phyloP scores from a whole-genome alignment of 2,329 filamentous ascomycete genomes.

The Plenodomus tracheiphilus region DNA sequence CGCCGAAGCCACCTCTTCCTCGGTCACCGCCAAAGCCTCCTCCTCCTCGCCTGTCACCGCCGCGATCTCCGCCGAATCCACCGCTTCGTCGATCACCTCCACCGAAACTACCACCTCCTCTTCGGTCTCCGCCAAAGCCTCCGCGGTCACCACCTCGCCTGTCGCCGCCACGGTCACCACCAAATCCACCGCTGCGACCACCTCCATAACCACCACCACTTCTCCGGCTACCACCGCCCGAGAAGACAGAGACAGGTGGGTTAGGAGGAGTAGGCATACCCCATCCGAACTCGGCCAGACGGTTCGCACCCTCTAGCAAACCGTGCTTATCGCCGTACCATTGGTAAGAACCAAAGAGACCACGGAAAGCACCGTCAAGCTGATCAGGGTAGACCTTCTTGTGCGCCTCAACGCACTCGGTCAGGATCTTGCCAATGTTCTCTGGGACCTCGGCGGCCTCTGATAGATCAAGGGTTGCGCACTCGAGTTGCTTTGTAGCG shows the following conservation, averaged over 20 bases:
- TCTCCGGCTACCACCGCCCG: conserved; percentile 11
- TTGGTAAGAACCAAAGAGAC: conserved; percentile 59
- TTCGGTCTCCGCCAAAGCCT: conserved; percentile 14
- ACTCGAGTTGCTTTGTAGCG: conserved; percentile 56
- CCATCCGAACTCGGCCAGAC: conserved; percentile 52
- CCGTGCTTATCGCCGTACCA: conserved; percentile 47
- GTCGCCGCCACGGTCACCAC: conserved; percentile 12
- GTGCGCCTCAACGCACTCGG: conserved; percentile 50
- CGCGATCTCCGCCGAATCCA: conserved; percentile 12
- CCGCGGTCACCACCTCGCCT: conserved; percentile 16
- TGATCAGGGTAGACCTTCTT: conserved; percentile 46
- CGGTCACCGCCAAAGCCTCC: conserved; percentile 15
- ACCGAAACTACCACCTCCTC: conserved; percentile 21
- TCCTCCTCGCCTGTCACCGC: conserved; percentile 12
- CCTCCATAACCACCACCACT: conserved; percentile 16
- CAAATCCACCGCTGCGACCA: conserved; percentile 13
- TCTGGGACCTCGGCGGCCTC: conserved; percentile 47
- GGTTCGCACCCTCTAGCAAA: conserved; percentile 51
- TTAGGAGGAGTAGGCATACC: conserved; percentile 49
- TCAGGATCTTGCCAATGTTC: conserved; percentile 50
- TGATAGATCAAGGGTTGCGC: conserved; percentile 54
- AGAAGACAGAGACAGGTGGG: conserved; percentile 29
- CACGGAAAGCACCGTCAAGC: conserved; percentile 58
- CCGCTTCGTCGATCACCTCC: conserved; percentile 16
- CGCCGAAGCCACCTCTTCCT: conserved; percentile 5